Conservation (phyloP, 257 asterid species). For the Petunia axillaris region DNA sequence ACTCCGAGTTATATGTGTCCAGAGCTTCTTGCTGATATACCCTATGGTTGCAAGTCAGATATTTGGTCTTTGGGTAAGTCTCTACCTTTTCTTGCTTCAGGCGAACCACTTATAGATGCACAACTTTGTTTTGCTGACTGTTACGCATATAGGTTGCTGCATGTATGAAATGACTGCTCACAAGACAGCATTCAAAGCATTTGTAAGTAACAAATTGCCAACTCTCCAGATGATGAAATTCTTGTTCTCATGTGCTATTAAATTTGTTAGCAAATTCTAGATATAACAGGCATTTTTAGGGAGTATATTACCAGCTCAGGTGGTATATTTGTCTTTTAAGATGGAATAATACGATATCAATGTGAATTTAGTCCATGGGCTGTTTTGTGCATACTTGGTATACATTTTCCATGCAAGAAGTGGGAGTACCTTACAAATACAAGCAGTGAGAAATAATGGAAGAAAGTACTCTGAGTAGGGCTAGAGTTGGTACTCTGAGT, state of each 20-base stretch:
- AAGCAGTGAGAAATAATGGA: conserved; percentile 12
- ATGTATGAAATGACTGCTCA: conserved; percentile 88
- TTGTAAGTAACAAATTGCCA: conserved; percentile 58
- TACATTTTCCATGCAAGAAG: background rate
- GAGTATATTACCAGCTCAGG: background rate
- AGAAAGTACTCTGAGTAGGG: background rate
- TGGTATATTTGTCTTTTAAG: background rate
- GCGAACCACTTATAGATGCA: conserved; percentile 14
- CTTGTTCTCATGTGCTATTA: background rate
- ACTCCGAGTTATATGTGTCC: conserved; percentile 99
- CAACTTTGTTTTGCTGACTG: conserved; percentile 24
- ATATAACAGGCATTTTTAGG: background rate
- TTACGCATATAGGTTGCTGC: conserved; percentile 71
- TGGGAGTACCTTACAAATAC: background rate
- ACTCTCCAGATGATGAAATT: background rate
- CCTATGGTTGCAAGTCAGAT: conserved; percentile 96
- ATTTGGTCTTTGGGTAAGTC: conserved; percentile 94
- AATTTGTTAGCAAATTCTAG: background rate
- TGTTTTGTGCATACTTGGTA: background rate
- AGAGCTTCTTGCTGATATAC: conserved; percentile 99
- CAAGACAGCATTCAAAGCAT: conserved; percentile 92
- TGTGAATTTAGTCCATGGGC: background rate
- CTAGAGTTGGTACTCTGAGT: background rate
- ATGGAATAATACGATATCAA: background rate
- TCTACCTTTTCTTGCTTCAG: conserved; percentile 25